Evolutionary conservation across 2,329 filamentous ascomycete species (phyloP).

Genomic region (Apiospora kogelbergensis): DNA sequence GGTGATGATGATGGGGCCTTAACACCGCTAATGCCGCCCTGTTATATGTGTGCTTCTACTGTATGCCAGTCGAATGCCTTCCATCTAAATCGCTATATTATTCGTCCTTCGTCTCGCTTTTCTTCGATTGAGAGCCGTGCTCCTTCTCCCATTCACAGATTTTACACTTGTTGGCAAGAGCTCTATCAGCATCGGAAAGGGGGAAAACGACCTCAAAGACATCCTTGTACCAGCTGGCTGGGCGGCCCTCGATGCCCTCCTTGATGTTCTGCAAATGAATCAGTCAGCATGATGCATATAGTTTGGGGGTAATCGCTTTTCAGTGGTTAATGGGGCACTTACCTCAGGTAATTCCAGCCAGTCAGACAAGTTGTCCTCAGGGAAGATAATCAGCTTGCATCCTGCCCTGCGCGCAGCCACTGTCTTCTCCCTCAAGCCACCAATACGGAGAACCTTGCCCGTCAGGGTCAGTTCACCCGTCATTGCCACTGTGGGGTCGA

Average conservation of each 20-base stretch:
- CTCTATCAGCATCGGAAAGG: slow-evolving; percentile 61
- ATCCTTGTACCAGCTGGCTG: slow-evolving; percentile 90
- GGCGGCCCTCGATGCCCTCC: slow-evolving; percentile 86
- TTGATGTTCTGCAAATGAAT: slow-evolving; percentile 80
- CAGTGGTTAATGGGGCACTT: slow-evolving; percentile 40
- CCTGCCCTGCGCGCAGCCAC: slow-evolving; percentile 91
- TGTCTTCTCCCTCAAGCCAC: slow-evolving; percentile 93
- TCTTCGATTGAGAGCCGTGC: slow-evolving; percentile 41
- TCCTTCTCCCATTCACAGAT: slow-evolving; percentile 53
- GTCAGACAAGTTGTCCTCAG: slow-evolving; percentile 91
- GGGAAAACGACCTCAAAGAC: slow-evolving; percentile 92
- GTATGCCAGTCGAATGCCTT: neutral
- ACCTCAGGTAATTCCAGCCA: slow-evolving; percentile 97
- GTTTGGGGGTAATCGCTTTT: neutral
- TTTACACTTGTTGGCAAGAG: slow-evolving; percentile 74
- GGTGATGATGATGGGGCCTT: neutral
- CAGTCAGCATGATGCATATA: slow-evolving; percentile 19
- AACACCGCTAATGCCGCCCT: slow-evolving; percentile 5
- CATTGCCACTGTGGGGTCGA: slow-evolving; percentile 92
- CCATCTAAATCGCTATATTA: slow-evolving; percentile 9
- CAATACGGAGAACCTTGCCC: slow-evolving; percentile 93
- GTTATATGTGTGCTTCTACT: neutral
- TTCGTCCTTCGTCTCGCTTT: slow-evolving; percentile 32
- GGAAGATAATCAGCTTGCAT: slow-evolving; percentile 92
- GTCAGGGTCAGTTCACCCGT: slow-evolving; percentile 96